These are phyloP conservation scores for Suhomyces pyralidae DNA, from an alignment of 805 yeast genomes.

Conservation along the genomic window DNA sequence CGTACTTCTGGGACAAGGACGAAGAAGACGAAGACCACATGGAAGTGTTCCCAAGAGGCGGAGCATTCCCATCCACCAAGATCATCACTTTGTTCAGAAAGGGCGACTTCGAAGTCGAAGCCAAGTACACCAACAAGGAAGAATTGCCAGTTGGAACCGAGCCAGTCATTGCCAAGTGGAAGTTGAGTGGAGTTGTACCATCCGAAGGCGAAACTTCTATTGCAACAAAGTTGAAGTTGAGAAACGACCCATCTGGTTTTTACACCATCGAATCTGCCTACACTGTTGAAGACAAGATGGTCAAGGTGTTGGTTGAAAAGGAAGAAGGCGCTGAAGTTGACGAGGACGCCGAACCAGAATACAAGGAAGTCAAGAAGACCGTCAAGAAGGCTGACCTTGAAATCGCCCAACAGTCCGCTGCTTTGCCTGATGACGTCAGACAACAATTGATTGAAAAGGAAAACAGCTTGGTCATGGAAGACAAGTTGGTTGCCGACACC, in stretches of 20 bases:
- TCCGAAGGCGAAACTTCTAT: conserved; percentile 72
- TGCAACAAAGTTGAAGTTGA: conserved; percentile 87
- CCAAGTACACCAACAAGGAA: conserved; percentile 74
- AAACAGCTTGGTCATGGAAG: conserved; percentile 79
- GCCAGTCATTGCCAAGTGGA: conserved; percentile 77
- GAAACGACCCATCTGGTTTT: conserved; percentile 96
- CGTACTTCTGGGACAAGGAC: conserved; percentile 92
- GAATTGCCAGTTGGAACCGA: conserved; percentile 70
- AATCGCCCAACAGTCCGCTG: conserved; percentile 59
- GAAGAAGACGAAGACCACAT: conserved; percentile 87
- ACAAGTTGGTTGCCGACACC: conserved; percentile 96
- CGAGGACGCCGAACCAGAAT: conserved; percentile 77
- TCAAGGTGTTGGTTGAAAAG: conserved; percentile 80
- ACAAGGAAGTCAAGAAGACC: conserved; percentile 85
- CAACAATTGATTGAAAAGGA: conserved; percentile 75
- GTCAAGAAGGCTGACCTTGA: conserved; percentile 83
- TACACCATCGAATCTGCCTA: conserved; percentile 91
- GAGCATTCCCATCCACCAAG: conserved; percentile 91
- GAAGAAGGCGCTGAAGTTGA: conserved; percentile 50
- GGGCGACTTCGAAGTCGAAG: conserved; percentile 82
- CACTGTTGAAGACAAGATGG: conserved; percentile 87
- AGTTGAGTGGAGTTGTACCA: conserved; percentile 78
- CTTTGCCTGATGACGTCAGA: conserved; percentile 55
- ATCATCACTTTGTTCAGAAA: conserved; percentile 90
- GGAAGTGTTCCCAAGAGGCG: conserved; percentile 96